phyloP scores from a whole-genome alignment of 495 filamentous ascomycete species.

The Talaromyces proteolyticus region DNA sequence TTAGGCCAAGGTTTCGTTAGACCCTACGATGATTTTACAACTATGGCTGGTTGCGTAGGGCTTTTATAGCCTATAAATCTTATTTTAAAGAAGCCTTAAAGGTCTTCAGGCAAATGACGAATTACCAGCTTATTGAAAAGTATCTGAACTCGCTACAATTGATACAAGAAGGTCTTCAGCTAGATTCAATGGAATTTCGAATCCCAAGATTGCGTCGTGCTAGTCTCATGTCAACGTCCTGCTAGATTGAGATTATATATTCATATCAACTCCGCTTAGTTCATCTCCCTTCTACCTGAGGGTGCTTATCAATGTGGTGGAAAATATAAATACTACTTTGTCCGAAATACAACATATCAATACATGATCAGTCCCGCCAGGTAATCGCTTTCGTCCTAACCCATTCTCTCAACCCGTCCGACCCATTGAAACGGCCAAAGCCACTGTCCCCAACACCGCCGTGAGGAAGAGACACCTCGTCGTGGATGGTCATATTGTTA shows the following conservation, averaged over 20 bases:
- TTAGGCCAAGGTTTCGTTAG: background rate
- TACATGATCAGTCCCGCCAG: constrained; percentile 21
- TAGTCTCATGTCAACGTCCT: too few species aligned
- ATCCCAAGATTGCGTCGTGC: too few species aligned
- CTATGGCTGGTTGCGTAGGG: background rate
- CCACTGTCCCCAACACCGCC: constrained; percentile 72
- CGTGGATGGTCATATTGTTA: constrained; percentile 73
- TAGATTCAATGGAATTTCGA: too few species aligned
- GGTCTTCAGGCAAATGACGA: too few species aligned
- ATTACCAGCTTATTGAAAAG: too few species aligned
- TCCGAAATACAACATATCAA: background rate
- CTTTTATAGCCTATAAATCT: background rate
- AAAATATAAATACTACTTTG: background rate
- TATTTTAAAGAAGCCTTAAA: background rate
- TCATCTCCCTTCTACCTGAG: too few species aligned
- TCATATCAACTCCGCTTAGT: too few species aligned
- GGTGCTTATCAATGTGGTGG: too few species aligned
- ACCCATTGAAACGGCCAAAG: constrained; percentile 51
- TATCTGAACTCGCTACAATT: too few species aligned
- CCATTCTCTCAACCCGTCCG: constrained; percentile 56
- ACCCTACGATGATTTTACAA: background rate
- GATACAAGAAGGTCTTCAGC: too few species aligned
- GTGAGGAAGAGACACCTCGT: constrained; percentile 66
- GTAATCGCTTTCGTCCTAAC: constrained; percentile 67
- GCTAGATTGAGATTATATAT: too few species aligned